Evolutionary conservation across 1,139 yeast genomes (phyloP).

Genomic region (Sugiyamaella novakii): DNA sequence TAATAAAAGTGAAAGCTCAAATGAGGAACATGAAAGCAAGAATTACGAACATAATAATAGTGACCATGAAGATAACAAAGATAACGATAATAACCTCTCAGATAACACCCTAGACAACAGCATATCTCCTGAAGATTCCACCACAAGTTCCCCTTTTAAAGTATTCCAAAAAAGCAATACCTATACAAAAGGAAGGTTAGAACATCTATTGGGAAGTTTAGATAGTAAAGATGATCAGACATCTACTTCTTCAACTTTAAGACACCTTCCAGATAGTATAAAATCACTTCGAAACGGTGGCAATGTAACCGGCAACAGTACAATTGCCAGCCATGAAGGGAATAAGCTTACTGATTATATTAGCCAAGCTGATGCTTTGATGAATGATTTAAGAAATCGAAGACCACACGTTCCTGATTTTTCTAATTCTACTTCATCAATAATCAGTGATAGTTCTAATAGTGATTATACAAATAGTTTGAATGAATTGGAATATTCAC

Average conservation of each 20-base stretch:
- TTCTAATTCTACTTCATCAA: constrained; percentile 19
- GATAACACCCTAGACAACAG: background rate
- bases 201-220: constrained; percentile 31
- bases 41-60: no score
- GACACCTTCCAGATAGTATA: constrained; percentile 6
- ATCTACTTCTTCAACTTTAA: constrained; percentile 15
- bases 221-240: constrained; percentile 22
- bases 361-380: constrained; percentile 28
- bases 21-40: no score
- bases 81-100: background rate
- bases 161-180: constrained; percentile 36
- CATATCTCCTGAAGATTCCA: constrained; percentile 10
- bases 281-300: constrained; percentile 7
- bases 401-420: constrained; percentile 18
- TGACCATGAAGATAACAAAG: no score
- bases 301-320: background rate
- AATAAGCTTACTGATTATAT: constrained; percentile 24
- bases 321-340: constrained; percentile 7
- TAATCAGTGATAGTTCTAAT: constrained; percentile 11
- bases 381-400: constrained; percentile 20
- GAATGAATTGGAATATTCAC: constrained; percentile 16
- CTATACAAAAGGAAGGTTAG: constrained; percentile 34
- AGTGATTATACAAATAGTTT: constrained; percentile 20
- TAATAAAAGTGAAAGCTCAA: background rate
- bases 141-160: constrained; percentile 31